Evolutionary conservation across 345 rosid species (phyloP).

Genomic region (Luvunga scandens): DNA sequence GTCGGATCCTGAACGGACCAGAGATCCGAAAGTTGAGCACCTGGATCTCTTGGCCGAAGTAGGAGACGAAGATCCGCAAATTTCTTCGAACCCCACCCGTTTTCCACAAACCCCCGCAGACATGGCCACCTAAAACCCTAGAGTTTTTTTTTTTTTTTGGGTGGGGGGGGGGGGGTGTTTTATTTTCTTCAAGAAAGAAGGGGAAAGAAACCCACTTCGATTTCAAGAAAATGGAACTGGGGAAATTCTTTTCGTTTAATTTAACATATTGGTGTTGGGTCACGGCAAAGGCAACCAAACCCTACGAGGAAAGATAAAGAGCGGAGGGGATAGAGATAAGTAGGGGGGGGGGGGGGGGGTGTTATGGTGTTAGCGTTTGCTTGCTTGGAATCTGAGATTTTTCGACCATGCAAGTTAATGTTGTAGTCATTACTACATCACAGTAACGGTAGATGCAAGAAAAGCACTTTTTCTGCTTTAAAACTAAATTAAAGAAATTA

Average conservation of each 20-base stretch:
- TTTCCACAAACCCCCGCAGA: conserved; percentile 57
- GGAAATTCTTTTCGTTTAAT: background rate
- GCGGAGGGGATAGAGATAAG: background rate
- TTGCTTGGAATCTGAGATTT: conserved; percentile 14
- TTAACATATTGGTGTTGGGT: background rate
- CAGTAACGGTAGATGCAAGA: conserved; percentile 13
- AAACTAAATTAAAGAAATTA: too few relatives aligned
- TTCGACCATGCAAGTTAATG: conserved; percentile 8
- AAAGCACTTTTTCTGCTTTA: background rate
- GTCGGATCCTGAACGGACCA: conserved; percentile 40
- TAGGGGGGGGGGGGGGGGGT: conserved; percentile 10
- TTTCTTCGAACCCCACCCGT: conserved; percentile 50
- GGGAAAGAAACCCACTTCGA: background rate
- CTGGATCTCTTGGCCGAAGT: conserved; percentile 46
- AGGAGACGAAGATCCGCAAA: conserved; percentile 40
- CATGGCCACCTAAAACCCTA: conserved; percentile 36
- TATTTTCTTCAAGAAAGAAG: background rate
- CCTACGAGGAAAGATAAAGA: conserved; percentile 2
- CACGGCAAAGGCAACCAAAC: background rate
- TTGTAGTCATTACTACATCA: background rate
- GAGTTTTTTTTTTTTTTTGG: background rate
- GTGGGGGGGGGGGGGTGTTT: too few relatives aligned
- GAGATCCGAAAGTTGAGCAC: conserved; percentile 43
- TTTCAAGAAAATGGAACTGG: background rate
- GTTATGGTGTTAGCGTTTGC: too few relatives aligned